Percentiles rank a stretch among this genome's conserved stretches.
Conservation (phyloP, 1,284 basidiomycete species). For the Hemileia vastatrix region DNA sequence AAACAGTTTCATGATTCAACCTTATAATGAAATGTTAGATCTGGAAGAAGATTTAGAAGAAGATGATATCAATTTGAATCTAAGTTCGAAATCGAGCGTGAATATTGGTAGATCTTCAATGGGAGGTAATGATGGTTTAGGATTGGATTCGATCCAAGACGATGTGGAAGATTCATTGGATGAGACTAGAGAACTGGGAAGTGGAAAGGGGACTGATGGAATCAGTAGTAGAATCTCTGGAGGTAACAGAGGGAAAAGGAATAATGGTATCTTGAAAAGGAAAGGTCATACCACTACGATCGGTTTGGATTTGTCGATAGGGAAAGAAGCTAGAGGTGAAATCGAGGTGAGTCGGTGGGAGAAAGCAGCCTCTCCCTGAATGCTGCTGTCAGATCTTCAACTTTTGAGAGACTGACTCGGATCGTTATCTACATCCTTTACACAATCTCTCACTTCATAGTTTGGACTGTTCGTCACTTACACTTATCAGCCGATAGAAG, state of each 20-base stretch:
- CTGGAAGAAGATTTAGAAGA: conserved; percentile 69
- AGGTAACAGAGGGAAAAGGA: conserved; percentile 46
- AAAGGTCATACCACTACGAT: conserved; percentile 75
- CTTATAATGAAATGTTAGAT: conserved; percentile 90
- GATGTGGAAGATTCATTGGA: conserved; percentile 37
- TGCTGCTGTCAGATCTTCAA: conserved; percentile 28
- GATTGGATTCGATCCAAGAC: conserved; percentile 22
- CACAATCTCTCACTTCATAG: conserved; percentile 48
- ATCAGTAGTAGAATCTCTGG: conserved; percentile 46
- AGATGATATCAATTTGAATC: conserved; percentile 57
- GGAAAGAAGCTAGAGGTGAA: conserved; percentile 60
- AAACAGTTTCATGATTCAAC: conserved; percentile 64
- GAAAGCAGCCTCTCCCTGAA: conserved; percentile 22
- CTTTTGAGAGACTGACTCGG: not conserved
- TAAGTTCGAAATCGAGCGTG: not conserved
- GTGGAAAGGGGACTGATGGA: too few species aligned
- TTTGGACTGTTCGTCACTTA: conserved; percentile 86
- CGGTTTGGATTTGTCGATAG: conserved; percentile 69
- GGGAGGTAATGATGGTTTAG: not conserved
- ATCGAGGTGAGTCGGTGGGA: conserved; percentile 55
- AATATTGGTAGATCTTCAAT: not conserved
- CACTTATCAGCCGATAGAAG: conserved; percentile 77
- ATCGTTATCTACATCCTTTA: conserved; percentile 4
- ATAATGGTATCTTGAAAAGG: conserved; percentile 66
- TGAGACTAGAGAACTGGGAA: conserved; percentile 28